A percentile compares a stretch with the other conserved stretches of the same genome.
Evolutionary conservation across 306 rosid species (phyloP).

Genomic region (Vigna unguiculata): DNA sequence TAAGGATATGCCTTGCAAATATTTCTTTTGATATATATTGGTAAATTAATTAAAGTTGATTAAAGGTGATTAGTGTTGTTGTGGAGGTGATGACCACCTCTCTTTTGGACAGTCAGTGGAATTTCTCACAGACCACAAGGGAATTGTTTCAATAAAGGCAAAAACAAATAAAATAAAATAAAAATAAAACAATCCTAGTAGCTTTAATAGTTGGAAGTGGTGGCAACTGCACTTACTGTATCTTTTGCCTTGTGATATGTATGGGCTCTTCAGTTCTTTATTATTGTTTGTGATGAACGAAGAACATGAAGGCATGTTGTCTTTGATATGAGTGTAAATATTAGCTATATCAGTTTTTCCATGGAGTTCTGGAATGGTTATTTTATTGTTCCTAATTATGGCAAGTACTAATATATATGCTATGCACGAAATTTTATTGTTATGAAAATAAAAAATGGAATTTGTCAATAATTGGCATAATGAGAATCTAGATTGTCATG

Average conservation of each 20-base stretch:
- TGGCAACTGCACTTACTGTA: conserved; percentile 41
- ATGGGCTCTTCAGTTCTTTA: conserved; percentile 47
- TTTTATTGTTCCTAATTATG: not conserved
- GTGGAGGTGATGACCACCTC: conserved; percentile 48
- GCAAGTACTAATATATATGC: not conserved
- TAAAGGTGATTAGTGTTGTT: conserved; percentile 42
- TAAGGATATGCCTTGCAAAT: conserved; percentile 26
- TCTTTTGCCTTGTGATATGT: conserved; percentile 39
- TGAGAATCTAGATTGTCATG: conserved; percentile 29
- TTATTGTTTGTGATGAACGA: conserved; percentile 24
- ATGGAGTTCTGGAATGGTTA: not conserved
- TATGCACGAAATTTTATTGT: not conserved
- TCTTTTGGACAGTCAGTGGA: conserved; percentile 51
- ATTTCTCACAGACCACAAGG: conserved; percentile 34
- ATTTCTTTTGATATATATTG: not conserved
- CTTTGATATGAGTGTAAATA: conserved; percentile 21
- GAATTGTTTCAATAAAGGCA: conserved; percentile 40
- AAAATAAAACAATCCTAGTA: not conserved
- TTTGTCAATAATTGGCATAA: not conserved
- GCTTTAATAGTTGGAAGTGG: conserved; percentile 43
- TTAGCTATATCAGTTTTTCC: not conserved
- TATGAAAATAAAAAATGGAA: not conserved
- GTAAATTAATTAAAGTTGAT: conserved; percentile 39
- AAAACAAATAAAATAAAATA: conserved; percentile 24
- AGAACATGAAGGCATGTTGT: conserved; percentile 10